Evolutionary conservation across 2,329 filamentous ascomycete genomes (phyloP).

Genomic region (Phialemoniopsis sp.): DNA sequence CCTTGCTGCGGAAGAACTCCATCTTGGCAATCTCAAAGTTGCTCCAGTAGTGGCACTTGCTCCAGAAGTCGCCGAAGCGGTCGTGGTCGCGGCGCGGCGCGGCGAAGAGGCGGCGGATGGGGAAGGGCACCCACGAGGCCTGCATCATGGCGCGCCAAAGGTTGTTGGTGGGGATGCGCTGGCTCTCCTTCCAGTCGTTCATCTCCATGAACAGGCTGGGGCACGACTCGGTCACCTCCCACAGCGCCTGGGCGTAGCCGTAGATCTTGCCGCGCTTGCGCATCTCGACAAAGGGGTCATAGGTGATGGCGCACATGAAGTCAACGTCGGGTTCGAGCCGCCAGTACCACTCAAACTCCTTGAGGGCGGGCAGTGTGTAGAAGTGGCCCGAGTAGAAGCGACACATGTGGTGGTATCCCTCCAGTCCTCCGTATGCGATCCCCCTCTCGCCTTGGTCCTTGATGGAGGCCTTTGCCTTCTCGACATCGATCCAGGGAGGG

Average conservation of each 20-base stretch:
- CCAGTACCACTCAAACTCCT: slow-evolving; percentile 44
- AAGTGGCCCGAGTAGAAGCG: slow-evolving; percentile 38
- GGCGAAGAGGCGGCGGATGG: slow-evolving; percentile 29
- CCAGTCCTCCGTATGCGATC: slow-evolving; percentile 31
- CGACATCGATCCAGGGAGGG: slow-evolving; percentile 22
- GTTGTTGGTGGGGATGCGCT: slow-evolving; percentile 23
- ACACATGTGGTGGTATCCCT: slow-evolving; percentile 34
- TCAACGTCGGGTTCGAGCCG: slow-evolving; percentile 38
- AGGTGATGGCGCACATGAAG: slow-evolving; percentile 40
- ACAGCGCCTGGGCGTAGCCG: slow-evolving; percentile 37
- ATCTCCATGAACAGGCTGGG: slow-evolving; percentile 35
- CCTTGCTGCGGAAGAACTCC: slow-evolving; percentile 34
- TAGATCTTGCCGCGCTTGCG: slow-evolving; percentile 36
- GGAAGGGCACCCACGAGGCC: slow-evolving; percentile 35
- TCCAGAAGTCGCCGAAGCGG: slow-evolving; percentile 34
- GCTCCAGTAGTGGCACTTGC: slow-evolving; percentile 41
- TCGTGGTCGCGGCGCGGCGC: slow-evolving; percentile 31
- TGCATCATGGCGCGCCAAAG: slow-evolving; percentile 35
- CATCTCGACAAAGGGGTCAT: slow-evolving; percentile 43
- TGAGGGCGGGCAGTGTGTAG: slow-evolving; percentile 34
- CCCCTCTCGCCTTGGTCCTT: slow-evolving; percentile 19
- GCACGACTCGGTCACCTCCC: slow-evolving; percentile 36
- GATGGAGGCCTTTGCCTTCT: slow-evolving; percentile 14
- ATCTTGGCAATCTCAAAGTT: slow-evolving; percentile 43
- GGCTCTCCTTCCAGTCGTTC: slow-evolving; percentile 33